Evolutionary conservation across 2,329 filamentous ascomycete genomes (phyloP).

Genomic region (Epichloe typhina): DNA sequence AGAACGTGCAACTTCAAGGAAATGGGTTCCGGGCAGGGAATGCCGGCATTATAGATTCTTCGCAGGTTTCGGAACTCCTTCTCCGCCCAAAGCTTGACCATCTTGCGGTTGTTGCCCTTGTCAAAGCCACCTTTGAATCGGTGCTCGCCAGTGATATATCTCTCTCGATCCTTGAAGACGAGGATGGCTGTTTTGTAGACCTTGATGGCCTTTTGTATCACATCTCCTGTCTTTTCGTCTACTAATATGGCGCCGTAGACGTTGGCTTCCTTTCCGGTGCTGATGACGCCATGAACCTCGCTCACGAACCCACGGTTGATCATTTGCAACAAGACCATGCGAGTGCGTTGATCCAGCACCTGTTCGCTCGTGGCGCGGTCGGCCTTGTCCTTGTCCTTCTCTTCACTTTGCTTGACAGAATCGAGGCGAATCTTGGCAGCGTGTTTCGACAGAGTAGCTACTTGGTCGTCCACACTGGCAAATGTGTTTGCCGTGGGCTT

Average conservation of each 20-base stretch:
- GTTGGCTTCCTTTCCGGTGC: slow-evolving; percentile 95
- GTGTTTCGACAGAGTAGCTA: slow-evolving; percentile 71
- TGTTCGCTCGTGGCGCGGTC: slow-evolving; percentile 91
- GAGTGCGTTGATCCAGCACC: slow-evolving; percentile 83
- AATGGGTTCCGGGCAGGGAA: slow-evolving; percentile 82
- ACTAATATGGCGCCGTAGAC: slow-evolving; percentile 79
- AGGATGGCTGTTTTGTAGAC: slow-evolving; percentile 98
- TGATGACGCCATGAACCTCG: slow-evolving; percentile 89
- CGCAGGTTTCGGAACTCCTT: slow-evolving; percentile 95
- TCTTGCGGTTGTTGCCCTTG: slow-evolving; percentile 87
- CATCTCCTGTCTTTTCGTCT: slow-evolving; percentile 36
- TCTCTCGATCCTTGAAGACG: slow-evolving; percentile 94
- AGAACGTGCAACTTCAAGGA: slow-evolving; percentile 87
- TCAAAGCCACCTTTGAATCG: slow-evolving; percentile 83
- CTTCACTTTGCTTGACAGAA: slow-evolving; percentile 37
- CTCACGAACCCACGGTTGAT: slow-evolving; percentile 83
- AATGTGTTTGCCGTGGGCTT: slow-evolving; percentile 69
- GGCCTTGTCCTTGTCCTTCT: slow-evolving; percentile 68
- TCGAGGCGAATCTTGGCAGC: slow-evolving; percentile 76
- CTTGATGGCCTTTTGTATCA: slow-evolving; percentile 78
- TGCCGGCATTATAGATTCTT: slow-evolving; percentile 68
- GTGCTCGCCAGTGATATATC: slow-evolving; percentile 90
- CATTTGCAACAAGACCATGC: slow-evolving; percentile 92
- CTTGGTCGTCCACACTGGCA: slow-evolving; percentile 74
- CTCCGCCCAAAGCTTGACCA: slow-evolving; percentile 98